Conservation (phyloP, 768 basidiomycete genomes). For the Calocera cornea region DNA sequence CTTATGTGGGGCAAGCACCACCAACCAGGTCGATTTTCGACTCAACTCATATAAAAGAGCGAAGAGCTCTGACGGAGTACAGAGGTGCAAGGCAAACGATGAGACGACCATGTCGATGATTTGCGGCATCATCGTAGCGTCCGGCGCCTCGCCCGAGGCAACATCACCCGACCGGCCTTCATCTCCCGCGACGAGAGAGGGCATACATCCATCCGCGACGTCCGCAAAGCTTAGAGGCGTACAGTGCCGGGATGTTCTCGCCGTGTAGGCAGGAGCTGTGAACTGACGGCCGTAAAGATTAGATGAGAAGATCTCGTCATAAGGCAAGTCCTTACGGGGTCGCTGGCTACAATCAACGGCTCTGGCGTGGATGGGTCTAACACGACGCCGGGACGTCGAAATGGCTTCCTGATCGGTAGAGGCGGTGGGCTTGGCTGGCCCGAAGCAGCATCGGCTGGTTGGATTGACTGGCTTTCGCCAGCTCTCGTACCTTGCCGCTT, state of each 20-base stretch:
- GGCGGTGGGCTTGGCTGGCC: slow-evolving; percentile 14
- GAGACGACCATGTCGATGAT: slow-evolving; percentile 51
- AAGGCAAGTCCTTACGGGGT: slow-evolving; percentile 33
- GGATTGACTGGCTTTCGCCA: too few relatives aligned
- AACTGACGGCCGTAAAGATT: slow-evolving; percentile 29
- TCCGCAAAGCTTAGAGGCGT: slow-evolving; percentile 48
- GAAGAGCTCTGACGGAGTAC: slow-evolving; percentile 50
- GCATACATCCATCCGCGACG: slow-evolving; percentile 44
- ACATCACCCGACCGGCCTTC: neutral
- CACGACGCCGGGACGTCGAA: slow-evolving; percentile 25
- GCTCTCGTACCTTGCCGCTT: neutral
- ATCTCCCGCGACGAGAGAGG: slow-evolving; percentile 19
- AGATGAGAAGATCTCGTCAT: slow-evolving; percentile 1
- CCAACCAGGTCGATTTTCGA: slow-evolving; percentile 47
- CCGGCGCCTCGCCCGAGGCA: neutral
- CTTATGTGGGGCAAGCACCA: slow-evolving; percentile 62
- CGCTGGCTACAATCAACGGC: slow-evolving; percentile 25
- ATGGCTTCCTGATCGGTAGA: slow-evolving; percentile 17
- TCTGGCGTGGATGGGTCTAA: slow-evolving; percentile 28
- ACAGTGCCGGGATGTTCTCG: slow-evolving; percentile 42
- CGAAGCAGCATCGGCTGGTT: too few relatives aligned
- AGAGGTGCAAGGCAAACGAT: slow-evolving; percentile 61
- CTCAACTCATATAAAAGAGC: slow-evolving; percentile 52
- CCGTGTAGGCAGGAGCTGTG: slow-evolving; percentile 44
- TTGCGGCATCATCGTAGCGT: slow-evolving; percentile 7